These are phyloP conservation scores for Fusarium irregulare DNA, from an alignment of 2,329 filamentous ascomycete genomes.

Conservation along the genomic window DNA sequence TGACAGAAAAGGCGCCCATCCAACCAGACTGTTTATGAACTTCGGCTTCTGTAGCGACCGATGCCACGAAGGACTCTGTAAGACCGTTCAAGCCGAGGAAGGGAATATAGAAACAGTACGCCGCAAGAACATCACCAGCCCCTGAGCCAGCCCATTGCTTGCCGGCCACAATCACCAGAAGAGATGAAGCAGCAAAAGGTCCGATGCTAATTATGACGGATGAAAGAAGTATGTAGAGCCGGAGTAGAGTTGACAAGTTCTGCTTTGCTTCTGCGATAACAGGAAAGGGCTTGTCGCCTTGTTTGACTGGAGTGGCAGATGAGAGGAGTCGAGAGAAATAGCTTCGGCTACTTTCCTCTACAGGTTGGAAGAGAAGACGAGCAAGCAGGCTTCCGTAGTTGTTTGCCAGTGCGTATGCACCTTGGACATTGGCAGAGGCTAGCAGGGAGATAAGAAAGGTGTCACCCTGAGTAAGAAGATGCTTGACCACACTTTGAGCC, in stretches of 20 bases:
- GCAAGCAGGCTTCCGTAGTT: slow-evolving; percentile 94
- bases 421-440: slow-evolving; percentile 82
- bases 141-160: slow-evolving; percentile 78
- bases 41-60: slow-evolving; percentile 80
- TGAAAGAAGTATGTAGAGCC: slow-evolving; percentile 79
- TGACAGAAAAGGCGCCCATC: slow-evolving; percentile 85
- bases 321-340: slow-evolving; percentile 86
- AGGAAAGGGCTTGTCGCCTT: slow-evolving; percentile 41
- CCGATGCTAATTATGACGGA: slow-evolving; percentile 76
- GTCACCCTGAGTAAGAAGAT: slow-evolving; percentile 93
- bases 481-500: slow-evolving; percentile 89
- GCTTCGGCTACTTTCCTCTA: slow-evolving; percentile 92
- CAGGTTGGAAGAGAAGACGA: slow-evolving; percentile 89
- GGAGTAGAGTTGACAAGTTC: slow-evolving; percentile 73
- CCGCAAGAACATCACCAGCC: slow-evolving; percentile 77
- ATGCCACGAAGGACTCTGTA: slow-evolving; percentile 90
- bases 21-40: slow-evolving; percentile 81
- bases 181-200: slow-evolving; percentile 77
- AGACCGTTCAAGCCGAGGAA: slow-evolving; percentile 92
- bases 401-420: slow-evolving; percentile 90
- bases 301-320: slow-evolving; percentile 36
- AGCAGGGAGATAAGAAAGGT: slow-evolving; percentile 86
- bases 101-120: slow-evolving; percentile 93
- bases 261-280: slow-evolving; percentile 56
- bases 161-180: slow-evolving; percentile 82